Conservation (phyloP, 2,329 filamentous ascomycete species). For the Neurospora sp. region DNA sequence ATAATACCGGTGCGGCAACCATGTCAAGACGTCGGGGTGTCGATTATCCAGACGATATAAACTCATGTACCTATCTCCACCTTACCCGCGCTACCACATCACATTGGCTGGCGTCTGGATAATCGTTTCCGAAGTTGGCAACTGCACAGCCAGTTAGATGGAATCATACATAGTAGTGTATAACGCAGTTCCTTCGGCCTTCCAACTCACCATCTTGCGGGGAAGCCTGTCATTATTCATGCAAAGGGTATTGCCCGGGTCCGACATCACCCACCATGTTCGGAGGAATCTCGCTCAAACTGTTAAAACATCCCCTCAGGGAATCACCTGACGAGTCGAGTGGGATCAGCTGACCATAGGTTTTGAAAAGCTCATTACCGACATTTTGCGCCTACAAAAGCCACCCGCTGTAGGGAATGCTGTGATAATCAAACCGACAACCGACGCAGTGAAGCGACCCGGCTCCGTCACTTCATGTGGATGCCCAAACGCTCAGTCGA, state of each 20-base stretch:
- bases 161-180: not conserved
- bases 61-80: no score
- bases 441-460: not conserved
- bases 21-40: not conserved
- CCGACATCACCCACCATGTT: not conserved
- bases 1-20: not conserved
- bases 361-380: not conserved
- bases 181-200: not conserved
- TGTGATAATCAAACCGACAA: not conserved
- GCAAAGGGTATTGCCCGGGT: not conserved
- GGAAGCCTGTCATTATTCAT: not conserved
- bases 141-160: not conserved
- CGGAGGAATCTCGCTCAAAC: not conserved
- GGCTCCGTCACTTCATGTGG: not conserved
- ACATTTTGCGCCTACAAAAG: not conserved
- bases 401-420: not conserved
- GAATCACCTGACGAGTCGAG: not conserved
- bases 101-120: no score
- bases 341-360: not conserved
- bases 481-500: not conserved
- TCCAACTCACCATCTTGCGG: not conserved
- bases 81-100: no score
- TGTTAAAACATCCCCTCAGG: not conserved
- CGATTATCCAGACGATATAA: no score
- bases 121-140: no score